Percentiles rank a stretch among this genome's conserved stretches.
Conservation (phyloP, 768 basidiomycete species). For the Hirschioporus abietinus region DNA sequence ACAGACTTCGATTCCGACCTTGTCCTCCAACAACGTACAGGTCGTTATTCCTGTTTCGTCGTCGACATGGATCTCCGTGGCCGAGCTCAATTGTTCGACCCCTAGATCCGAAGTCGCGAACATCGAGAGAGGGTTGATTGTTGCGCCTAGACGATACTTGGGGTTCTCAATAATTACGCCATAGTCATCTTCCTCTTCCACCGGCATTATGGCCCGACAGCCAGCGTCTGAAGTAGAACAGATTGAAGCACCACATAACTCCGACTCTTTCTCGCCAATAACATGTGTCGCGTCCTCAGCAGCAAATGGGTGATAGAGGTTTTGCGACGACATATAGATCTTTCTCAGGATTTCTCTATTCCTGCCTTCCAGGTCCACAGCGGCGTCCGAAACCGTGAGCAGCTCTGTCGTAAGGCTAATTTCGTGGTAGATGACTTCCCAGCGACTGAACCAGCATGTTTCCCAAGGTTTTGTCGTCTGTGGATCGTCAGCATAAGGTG, state of each 20-base stretch:
- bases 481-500: neutral
- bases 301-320: neutral
- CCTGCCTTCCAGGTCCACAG: neutral
- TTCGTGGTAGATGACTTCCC: neutral
- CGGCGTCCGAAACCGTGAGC: neutral
- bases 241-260: neutral
- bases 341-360: slow-evolving; percentile 1
- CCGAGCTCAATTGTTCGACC: neutral
- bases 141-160: neutral
- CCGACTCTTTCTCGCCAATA: neutral
- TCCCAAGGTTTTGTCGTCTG: neutral
- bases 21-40: neutral
- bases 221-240: neutral
- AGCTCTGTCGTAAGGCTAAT: neutral
- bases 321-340: neutral
- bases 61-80: neutral
- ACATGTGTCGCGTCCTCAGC: neutral
- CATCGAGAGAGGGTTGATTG: neutral
- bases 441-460: neutral
- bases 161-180: neutral
- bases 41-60: neutral
- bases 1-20: neutral
- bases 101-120: neutral
- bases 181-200: neutral
- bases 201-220: neutral